Conservation (phyloP, 1,139 yeast genomes). For the Taphrina deformans region DNA sequence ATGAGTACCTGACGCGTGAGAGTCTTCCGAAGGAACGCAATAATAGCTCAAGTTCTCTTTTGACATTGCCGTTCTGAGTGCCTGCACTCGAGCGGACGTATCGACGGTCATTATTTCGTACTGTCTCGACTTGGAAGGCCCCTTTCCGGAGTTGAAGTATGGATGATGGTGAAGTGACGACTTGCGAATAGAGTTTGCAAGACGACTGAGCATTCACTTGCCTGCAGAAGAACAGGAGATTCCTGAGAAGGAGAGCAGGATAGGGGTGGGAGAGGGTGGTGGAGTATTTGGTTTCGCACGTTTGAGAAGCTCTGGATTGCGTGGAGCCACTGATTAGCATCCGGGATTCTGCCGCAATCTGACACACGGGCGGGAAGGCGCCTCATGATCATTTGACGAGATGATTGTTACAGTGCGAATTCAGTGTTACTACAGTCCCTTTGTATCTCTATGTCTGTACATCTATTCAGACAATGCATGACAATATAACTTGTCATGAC, state of each 20-base stretch:
- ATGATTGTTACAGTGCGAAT: no score
- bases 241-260: not conserved
- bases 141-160: no score
- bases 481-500: no score
- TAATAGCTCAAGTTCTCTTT: conserved; percentile 69
- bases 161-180: not conserved
- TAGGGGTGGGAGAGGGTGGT: not conserved
- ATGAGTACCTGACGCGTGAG: conserved; percentile 24
- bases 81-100: conserved; percentile 49
- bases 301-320: not conserved
- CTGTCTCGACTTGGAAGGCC: not conserved
- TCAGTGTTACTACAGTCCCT: no score
- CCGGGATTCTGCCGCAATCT: not conserved
- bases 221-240: not conserved
- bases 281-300: not conserved
- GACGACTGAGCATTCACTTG: not conserved
- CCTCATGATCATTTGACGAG: no score
- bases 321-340: not conserved
- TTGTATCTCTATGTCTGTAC: no score
- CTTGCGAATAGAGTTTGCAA: not conserved
- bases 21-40: conserved; percentile 40
- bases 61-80: conserved; percentile 66
- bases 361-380: no score
- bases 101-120: conserved; percentile 36
- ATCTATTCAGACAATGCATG: no score